phyloP scores from a whole-genome alignment of 139 green algal genomes.

The Nannochloris sp. region DNA sequence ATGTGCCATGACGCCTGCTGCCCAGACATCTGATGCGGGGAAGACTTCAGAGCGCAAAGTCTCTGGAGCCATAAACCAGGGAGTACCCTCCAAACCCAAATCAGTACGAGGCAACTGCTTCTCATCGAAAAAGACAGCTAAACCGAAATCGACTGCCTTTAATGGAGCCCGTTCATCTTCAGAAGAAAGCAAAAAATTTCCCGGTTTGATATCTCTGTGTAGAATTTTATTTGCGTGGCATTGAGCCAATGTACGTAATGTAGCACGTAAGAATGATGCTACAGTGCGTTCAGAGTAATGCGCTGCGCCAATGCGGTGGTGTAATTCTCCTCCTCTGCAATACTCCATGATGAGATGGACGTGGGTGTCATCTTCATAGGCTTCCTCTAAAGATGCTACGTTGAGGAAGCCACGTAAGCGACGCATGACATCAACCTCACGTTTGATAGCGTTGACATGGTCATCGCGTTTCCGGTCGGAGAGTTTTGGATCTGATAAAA shows the following conservation, averaged over 20 bases:
- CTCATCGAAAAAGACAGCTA: conserved; percentile 69
- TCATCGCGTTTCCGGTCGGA: conserved; percentile 15
- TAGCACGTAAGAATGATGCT: conserved; percentile 32
- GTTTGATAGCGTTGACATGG: conserved; percentile 1
- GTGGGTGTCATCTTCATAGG: conserved; percentile 35
- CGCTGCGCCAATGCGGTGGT: conserved; percentile 13
- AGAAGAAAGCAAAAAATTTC: conserved; percentile 38
- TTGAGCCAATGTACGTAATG: conserved; percentile 40
- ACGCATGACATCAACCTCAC: conserved; percentile 26
- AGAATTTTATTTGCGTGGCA: conserved; percentile 40
- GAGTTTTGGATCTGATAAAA: conserved; percentile 14
- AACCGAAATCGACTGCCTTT: conserved; percentile 52
- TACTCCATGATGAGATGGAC: conserved; percentile 43
- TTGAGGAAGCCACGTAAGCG: conserved; percentile 32
- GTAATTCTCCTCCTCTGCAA: conserved; percentile 40
- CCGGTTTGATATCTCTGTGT: conserved; percentile 46
- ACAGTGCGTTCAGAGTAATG: conserved; percentile 46
- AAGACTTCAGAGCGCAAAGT: conserved; percentile 58
- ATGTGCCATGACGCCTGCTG: conserved; percentile 81
- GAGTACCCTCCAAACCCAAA: conserved; percentile 85
- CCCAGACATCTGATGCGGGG: conserved; percentile 75
- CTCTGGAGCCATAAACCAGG: conserved; percentile 81
- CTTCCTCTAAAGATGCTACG: conserved; percentile 35
- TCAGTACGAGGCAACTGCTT: conserved; percentile 61
- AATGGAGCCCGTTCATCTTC: conserved; percentile 24